Percentiles rank a stretch among this genome's conserved stretches.
phyloP scores from a whole-genome alignment of 2,329 filamentous ascomycete species.

The Passalora sequoiae region DNA sequence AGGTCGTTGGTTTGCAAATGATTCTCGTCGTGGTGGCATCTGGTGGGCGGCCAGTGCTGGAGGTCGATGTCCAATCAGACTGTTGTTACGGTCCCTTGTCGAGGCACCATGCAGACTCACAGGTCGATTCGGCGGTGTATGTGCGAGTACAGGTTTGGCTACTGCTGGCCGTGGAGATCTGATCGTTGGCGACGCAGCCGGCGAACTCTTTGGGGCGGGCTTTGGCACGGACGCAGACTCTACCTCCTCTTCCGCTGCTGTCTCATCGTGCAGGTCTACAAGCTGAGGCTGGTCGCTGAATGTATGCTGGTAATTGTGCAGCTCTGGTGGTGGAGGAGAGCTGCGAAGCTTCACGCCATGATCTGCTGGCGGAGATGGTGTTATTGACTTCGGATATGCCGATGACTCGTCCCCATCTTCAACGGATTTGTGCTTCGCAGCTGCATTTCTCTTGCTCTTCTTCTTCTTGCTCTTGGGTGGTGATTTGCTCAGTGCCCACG shows the following conservation, averaged over 20 bases:
- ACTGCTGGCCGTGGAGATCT: slow-evolving; percentile 14
- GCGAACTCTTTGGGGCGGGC: slow-evolving; percentile 3
- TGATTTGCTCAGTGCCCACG: slow-evolving; percentile 15
- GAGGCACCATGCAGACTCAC: slow-evolving; percentile 11
- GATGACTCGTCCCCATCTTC: slow-evolving; percentile 26
- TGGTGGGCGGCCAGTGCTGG: slow-evolving; percentile 4
- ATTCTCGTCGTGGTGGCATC: slow-evolving; percentile 19
- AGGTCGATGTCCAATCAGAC: slow-evolving; percentile 8
- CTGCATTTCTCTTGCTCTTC: slow-evolving; percentile 24
- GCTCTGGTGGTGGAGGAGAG: slow-evolving; percentile 6
- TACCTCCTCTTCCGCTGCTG: slow-evolving; percentile 13
- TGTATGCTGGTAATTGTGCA: slow-evolving; percentile 4
- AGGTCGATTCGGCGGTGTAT: slow-evolving; percentile 15
- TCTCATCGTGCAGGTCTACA: slow-evolving; percentile 19
- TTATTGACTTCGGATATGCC: slow-evolving; percentile 26
- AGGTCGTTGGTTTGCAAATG: slow-evolving; percentile 17
- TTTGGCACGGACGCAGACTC: slow-evolving; percentile 6
- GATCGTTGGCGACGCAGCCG: slow-evolving; percentile 9
- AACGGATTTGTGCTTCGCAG: slow-evolving; percentile 9
- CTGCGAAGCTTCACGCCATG: slow-evolving; percentile 20
- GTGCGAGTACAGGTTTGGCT: slow-evolving; percentile 14
- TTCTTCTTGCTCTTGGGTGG: slow-evolving; percentile 25
- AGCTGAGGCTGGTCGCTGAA: slow-evolving; percentile 7
- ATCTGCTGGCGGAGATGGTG: slow-evolving; percentile 24
- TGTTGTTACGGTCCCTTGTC: slow-evolving; percentile 12